These are phyloP conservation scores for Thraustotheca clavata DNA, from an alignment of 352 stramenopile genomes.

Conservation along the genomic window DNA sequence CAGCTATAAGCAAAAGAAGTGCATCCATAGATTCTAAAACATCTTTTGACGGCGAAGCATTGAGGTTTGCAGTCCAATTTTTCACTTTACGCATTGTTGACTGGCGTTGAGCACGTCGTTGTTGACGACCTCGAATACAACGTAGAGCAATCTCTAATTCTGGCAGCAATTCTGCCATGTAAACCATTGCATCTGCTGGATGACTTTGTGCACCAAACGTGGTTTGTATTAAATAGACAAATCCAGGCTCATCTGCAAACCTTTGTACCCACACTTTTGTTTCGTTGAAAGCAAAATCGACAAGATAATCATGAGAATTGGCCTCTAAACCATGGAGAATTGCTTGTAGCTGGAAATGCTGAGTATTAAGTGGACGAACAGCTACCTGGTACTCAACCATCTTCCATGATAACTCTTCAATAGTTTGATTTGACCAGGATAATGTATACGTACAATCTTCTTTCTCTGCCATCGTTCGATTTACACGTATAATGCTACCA, in stretches of 20 bases:
- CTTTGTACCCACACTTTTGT: not conserved
- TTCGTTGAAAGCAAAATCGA: not conserved
- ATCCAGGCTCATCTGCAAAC: constrained; percentile 2
- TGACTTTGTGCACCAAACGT: not conserved
- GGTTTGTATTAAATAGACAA: constrained; percentile 2
- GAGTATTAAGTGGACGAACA: constrained; percentile 55
- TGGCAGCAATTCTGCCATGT: not conserved
- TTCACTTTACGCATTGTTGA: constrained; percentile 24
- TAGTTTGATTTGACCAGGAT: constrained; percentile 39
- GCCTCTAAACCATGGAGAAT: constrained; percentile 23
- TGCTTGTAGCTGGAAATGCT: constrained; percentile 51
- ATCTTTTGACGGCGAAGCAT: constrained; percentile 43
- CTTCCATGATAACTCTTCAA: constrained; percentile 39
- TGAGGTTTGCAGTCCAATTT: constrained; percentile 30
- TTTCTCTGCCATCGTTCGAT: not conserved
- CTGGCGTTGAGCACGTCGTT: constrained; percentile 28
- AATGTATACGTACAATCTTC: constrained; percentile 43
- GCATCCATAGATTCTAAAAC: constrained; percentile 38
- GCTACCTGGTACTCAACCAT: constrained; percentile 46
- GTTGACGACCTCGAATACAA: constrained; percentile 47
- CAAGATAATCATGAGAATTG: not conserved
- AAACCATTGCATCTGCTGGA: not conserved
- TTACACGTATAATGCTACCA: constrained; percentile 22
- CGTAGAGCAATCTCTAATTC: constrained; percentile 21
- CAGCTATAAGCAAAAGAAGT: constrained; percentile 34